Base-by-base conservation (phyloP, 2,329 filamentous ascomycete species). In the Talaromyces sp. region DNA sequence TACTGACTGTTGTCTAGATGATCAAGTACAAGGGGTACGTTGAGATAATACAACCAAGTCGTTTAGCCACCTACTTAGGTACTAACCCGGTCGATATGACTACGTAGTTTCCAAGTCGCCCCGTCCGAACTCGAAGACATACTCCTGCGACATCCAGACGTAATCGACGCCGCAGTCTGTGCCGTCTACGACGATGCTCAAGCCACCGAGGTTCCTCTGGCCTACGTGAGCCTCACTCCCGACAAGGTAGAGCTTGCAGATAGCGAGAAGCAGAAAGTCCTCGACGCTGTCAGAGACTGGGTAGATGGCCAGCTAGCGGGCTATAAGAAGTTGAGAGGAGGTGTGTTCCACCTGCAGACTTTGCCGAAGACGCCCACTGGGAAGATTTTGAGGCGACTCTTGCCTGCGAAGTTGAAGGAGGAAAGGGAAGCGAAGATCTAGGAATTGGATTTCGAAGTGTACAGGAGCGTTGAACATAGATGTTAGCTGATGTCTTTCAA, bases 21-120 rank as follows among this genome's bases (percentile, higher is more conserved):
- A 70, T 70, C 56, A 70, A 69, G 43, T 70, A 70, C 38, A 70
- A 70, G 59, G 68, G 68, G 69, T 70, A n/a, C 13, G 67, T 51
- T 17, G 47, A 51, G 25, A 51, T 17, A n/a, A 51, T 8, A 29
- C 47, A 10, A 8, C 25, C 47, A 51, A 25, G 45, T 25, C 2
- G 40, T 45, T 19, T 19, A 45, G 7, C 40, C 10, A 11, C 7
- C 7, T 36, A 19, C n/a, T 6, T 45, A 8, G 17, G 40, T 51
- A 61, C 47, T 51, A 29, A 51, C 3, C 22, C 13, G 25, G 47
- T 27, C 15, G 47, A 49, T 29, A 10, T 53, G 29, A 22, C 13
- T 19, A 49, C 45, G 22, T 67, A 70, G 70, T 22, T 70, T 70
- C 59, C 70, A 71, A 68, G 67, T 71, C 8, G 65, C 51, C 19